phyloP scores from a whole-genome alignment of 345 rosid genomes.

The Aegle marmelos region DNA sequence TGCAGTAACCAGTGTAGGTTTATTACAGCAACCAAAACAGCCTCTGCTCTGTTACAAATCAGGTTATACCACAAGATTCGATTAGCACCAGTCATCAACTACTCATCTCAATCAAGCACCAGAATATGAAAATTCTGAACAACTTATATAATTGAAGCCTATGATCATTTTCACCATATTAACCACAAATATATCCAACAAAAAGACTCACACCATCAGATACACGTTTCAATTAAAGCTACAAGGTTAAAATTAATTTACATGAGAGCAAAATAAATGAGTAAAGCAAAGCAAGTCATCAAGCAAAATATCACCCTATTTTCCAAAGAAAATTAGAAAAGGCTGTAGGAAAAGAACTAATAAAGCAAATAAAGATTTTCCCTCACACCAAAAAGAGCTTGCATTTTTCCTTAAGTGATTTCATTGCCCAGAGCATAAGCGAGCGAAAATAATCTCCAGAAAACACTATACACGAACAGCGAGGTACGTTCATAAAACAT shows the following conservation, averaged over 20 bases:
- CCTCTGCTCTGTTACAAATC: conserved; percentile 91
- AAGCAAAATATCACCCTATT: neutral
- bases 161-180: neutral
- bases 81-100: conserved; percentile 31
- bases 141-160: neutral
- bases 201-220: neutral
- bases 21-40: conserved; percentile 78
- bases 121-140: neutral
- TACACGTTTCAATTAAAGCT: neutral
- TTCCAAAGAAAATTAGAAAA: neutral
- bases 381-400: conserved; percentile 39
- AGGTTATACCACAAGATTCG: conserved; percentile 32
- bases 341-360: neutral
- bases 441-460: conserved; percentile 31
- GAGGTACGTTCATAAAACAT: conserved; percentile 32
- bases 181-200: neutral
- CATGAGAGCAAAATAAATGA: neutral
- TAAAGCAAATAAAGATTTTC: neutral
- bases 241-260: neutral
- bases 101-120: neutral
- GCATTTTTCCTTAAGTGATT: conserved; percentile 34
- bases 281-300: neutral
- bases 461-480: conserved; percentile 29
- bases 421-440: conserved; percentile 20
- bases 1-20: conserved; percentile 38